These are phyloP conservation scores for Taphrina deformans DNA, from an alignment of 1,139 yeast species.

Conservation along the genomic window DNA sequence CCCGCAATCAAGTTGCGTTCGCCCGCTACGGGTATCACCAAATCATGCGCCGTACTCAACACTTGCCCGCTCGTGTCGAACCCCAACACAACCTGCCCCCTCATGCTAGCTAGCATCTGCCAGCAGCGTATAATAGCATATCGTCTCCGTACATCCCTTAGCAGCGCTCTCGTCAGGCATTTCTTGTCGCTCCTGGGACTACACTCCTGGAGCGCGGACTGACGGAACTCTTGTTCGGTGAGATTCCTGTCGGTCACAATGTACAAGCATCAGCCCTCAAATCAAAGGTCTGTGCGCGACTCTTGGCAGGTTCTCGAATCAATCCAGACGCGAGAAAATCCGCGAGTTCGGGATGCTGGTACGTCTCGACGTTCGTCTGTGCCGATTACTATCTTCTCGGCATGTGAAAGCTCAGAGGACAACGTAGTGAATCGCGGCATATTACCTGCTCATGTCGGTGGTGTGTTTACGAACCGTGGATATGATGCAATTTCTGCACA, in stretches of 20 bases:
- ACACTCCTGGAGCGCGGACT: no score
- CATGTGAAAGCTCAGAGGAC: neutral
- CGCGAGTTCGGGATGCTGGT: neutral
- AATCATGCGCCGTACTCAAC: neutral
- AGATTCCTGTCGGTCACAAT: neutral
- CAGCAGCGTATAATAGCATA: neutral
- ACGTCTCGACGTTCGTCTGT: conserved; percentile 18
- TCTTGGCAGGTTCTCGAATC: conserved; percentile 10
- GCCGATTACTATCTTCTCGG: conserved; percentile 25
- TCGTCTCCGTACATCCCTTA: neutral
- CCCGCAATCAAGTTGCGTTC: neutral
- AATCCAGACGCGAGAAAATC: neutral
- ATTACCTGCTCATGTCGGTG: conserved; percentile 22
- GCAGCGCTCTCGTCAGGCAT: no score
- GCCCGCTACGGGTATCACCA: no score
- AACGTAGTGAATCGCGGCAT: neutral
- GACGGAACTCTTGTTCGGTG: no score
- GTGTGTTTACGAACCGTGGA: conserved; percentile 2
- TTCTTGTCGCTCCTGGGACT: no score
- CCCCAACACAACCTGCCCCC: neutral
- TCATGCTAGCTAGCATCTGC: neutral
- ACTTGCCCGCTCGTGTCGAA: neutral
- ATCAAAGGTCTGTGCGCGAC: conserved; percentile 7
- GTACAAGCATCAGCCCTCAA: conserved; percentile 17
- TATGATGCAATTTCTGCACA: neutral